Base-by-base conservation (phyloP, 2,329 filamentous ascomycete species). In the Paecilomyces fulvus region DNA sequence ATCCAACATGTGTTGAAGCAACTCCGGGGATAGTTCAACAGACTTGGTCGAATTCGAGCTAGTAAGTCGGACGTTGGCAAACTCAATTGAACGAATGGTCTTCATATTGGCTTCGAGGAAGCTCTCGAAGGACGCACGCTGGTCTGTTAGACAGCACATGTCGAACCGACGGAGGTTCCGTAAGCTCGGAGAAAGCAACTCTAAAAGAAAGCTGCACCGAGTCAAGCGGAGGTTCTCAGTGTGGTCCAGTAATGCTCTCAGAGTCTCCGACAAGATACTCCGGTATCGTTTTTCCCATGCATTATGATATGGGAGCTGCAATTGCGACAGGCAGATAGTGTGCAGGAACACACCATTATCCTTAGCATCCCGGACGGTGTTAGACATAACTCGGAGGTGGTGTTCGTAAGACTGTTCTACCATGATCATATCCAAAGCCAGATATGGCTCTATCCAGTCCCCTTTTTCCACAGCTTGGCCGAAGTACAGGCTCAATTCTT, bases 351-450 rank as follows among this genome's bases (percentile, higher is more conserved):
- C 25, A 11, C 51, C 30, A 14, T n/a, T 53, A 6, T 10, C 3
- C 7, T 30, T 53, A 2, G 51, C 51, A n/a, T 31, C 14, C 20
- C 20, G 11, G 30, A 53, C 30, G 33, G 51, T 30, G 8, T 53
- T 10, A 9, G 30, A 53, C 9, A 53, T 7, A 10, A 53, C 30
- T 14, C 30, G 14, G 14, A 53, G 30, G 43, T 53, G 51, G n/a
- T 53, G 51, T 23, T 37, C 30, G 25, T 53, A 53, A 12, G n/a
- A 43, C 30, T 37, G 33, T 25, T 37, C 30, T 12, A n/a, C 10
- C 51, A 53, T 43, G n/a, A 28, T 53, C 51, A 53, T 53, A 10
- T 53, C 51, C 51, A 53, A 11, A 53, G 33, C 43, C 17, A 53
- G 31, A 37, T 53, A 53, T 7, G 31, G 25, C 30, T 43, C 30